Base-by-base conservation (phyloP, 1,284 basidiomycete genomes). In the Moniliella sp. region DNA sequence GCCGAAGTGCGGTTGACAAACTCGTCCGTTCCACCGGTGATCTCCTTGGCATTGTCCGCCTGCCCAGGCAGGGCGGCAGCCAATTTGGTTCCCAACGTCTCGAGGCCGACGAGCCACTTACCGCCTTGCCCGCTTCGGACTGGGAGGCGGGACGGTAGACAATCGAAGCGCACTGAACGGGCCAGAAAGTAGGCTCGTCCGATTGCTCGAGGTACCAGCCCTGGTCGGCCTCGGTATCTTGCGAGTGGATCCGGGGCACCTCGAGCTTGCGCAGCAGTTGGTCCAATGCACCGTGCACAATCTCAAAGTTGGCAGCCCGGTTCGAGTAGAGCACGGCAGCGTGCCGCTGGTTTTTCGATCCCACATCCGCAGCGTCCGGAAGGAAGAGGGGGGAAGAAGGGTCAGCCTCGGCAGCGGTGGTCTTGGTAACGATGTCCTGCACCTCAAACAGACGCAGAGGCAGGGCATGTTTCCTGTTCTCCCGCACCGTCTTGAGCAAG, bases 401-500 rank as follows among this genome's bases (percentile, higher is more conserved):
- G n/a, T n/a, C n/a, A n/a, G n/a, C n/a, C n/a, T n/a, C n/a, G 38
- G 69, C 64, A 19, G 64, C 62, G 9, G 60, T 48, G 61, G 93
- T 84, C 62, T 93, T 88, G 64, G 86, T 71, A 15, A 81, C 83
- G 26, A 97, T 72, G 60, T 99, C 88, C 10, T 80, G 78, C 1
- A 80, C 73, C 64, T 99, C 88, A 56, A 97, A 99, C 35, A 93
- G 72, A 45, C 75, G 78, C 60, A 97, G 72, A 0, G 91, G 88
- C 14, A 99, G 69, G 1, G 88, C 64, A 45, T 93, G 82, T 42
- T 82, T 80, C 34, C 80, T 74, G 66, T 99, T 99, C 66, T 99
- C 88, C 38, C 91, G 75, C 26, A 93, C 69, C 4, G 86, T 91
- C 66, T 99, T 99, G 51, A 99, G 73, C 19, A 99, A 71, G 31